Percentiles rank a stretch among this genome's conserved stretches.
phyloP scores from a whole-genome alignment of 1,139 yeast genomes.

The Scheffersomyces lignicola region DNA sequence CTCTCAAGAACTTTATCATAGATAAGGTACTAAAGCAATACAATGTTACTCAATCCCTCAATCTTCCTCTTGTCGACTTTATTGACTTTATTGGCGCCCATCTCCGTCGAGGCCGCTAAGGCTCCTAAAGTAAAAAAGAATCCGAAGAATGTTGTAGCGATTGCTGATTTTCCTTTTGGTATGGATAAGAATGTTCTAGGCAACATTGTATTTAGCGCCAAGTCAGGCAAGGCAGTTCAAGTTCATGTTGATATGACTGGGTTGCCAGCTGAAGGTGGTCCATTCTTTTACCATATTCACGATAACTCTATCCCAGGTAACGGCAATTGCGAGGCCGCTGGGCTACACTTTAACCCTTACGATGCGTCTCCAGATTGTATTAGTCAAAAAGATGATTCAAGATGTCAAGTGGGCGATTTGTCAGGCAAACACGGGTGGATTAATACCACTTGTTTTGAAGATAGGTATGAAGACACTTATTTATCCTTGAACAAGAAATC shows the following conservation, averaged over 20 bases:
- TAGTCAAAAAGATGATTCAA: slow-evolving; percentile 45
- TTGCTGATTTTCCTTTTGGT: slow-evolving; percentile 58
- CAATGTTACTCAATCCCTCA: slow-evolving; percentile 6
- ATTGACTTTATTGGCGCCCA: slow-evolving; percentile 5
- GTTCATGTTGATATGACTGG: slow-evolving; percentile 63
- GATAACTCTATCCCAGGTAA: slow-evolving; percentile 43
- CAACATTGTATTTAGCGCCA: slow-evolving; percentile 50
- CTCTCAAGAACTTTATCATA: neutral
- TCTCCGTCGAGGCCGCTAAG: slow-evolving; percentile 26
- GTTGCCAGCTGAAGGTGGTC: slow-evolving; percentile 55
- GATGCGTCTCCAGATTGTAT: slow-evolving; percentile 47
- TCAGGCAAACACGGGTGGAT: slow-evolving; percentile 65
- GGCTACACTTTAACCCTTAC: slow-evolving; percentile 56
- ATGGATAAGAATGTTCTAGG: slow-evolving; percentile 42
- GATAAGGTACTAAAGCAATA: neutral
- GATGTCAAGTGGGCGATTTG: slow-evolving; percentile 61
- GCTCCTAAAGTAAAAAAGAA: slow-evolving; percentile 42
- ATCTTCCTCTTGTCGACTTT: slow-evolving; percentile 4
- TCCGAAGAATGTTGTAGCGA: slow-evolving; percentile 50
- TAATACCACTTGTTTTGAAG: slow-evolving; percentile 54
- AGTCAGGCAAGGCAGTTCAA: slow-evolving; percentile 47
- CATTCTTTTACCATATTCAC: slow-evolving; percentile 61
- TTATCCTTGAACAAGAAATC: slow-evolving; percentile 49
- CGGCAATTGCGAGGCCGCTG: slow-evolving; percentile 51
- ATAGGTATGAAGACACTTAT: slow-evolving; percentile 53